Evolutionary conservation across 768 basidiomycete genomes (phyloP).

Genomic region (Tulasnella sp.): DNA sequence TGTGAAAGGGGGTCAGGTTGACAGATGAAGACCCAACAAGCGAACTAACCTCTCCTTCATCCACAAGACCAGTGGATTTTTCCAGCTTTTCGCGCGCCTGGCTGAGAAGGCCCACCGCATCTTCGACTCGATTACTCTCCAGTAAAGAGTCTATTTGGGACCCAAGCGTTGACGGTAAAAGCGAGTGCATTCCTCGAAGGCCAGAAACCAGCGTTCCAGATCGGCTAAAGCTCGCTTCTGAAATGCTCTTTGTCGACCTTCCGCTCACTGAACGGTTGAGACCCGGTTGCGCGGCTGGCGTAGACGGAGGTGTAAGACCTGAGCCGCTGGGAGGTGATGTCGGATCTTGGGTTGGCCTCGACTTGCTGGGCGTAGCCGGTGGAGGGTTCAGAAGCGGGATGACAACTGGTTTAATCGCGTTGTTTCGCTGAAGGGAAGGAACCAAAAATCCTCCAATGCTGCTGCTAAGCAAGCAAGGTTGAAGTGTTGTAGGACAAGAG

Average conservation of each 20-base stretch:
- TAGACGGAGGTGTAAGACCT: conserved; percentile 23
- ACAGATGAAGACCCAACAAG: neutral
- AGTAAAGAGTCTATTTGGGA: conserved; percentile 66
- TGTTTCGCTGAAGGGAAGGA: conserved; percentile 37
- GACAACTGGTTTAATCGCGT: conserved; percentile 35
- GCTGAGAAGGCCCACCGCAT: conserved; percentile 49
- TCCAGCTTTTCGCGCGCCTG: neutral
- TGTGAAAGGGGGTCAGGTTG: neutral
- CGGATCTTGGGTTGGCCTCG: neutral
- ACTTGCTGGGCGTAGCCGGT: neutral
- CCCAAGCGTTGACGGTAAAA: conserved; percentile 59
- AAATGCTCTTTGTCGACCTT: neutral
- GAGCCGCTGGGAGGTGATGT: conserved; percentile 10
- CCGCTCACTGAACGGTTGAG: neutral
- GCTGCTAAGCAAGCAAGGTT: conserved; percentile 25
- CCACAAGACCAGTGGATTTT: neutral
- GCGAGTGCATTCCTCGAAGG: conserved; percentile 50
- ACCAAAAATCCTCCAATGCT: conserved; percentile 36
- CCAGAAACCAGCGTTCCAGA: conserved; percentile 62
- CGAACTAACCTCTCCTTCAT: neutral
- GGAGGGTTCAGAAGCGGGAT: conserved; percentile 29
- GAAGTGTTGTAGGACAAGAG: conserved; percentile 36
- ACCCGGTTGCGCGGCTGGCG: conserved; percentile 6
- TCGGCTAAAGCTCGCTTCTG: neutral
- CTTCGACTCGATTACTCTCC: conserved; percentile 53